These are phyloP conservation scores for Tricholoma furcatifolium DNA, from an alignment of 768 basidiomycete species.

Conservation along the genomic window DNA sequence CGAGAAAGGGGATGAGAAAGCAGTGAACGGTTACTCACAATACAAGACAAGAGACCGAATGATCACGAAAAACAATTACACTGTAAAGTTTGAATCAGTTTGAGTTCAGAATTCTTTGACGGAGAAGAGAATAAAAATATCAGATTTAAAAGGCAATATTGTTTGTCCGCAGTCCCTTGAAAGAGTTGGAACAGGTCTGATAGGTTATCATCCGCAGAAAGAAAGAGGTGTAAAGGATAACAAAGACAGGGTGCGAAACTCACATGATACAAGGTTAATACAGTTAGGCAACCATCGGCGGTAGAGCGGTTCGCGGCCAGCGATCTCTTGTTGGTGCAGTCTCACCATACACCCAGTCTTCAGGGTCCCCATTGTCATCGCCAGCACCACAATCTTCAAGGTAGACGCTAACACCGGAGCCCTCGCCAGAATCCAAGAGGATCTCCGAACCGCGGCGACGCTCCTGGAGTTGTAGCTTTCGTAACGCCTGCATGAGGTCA, in stretches of 20 bases:
- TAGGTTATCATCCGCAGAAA: constrained; percentile 54
- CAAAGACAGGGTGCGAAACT: constrained; percentile 2
- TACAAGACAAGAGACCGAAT: constrained; percentile 18
- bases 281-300: constrained; percentile 31
- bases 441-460: constrained; percentile 47
- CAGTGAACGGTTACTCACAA: constrained; percentile 33
- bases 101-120: constrained; percentile 4
- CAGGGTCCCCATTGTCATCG: constrained; percentile 38
- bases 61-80: neutral
- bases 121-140: constrained; percentile 19
- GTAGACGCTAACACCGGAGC: constrained; percentile 72
- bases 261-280: constrained; percentile 17
- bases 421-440: constrained; percentile 66
- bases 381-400: constrained; percentile 68
- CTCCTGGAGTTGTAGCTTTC: constrained; percentile 60
- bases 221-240: constrained; percentile 3
- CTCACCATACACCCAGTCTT: constrained; percentile 64
- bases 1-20: neutral
- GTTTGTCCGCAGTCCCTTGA: constrained; percentile 50
- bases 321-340: constrained; percentile 49
- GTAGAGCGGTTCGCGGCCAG: constrained; percentile 59
- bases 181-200: constrained; percentile 80
- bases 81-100: constrained; percentile 15
- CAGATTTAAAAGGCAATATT: constrained; percentile 63
- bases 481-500: constrained; percentile 81